Conservation (phyloP, 768 basidiomycete species). For the Symmetrospora coprosmae region DNA sequence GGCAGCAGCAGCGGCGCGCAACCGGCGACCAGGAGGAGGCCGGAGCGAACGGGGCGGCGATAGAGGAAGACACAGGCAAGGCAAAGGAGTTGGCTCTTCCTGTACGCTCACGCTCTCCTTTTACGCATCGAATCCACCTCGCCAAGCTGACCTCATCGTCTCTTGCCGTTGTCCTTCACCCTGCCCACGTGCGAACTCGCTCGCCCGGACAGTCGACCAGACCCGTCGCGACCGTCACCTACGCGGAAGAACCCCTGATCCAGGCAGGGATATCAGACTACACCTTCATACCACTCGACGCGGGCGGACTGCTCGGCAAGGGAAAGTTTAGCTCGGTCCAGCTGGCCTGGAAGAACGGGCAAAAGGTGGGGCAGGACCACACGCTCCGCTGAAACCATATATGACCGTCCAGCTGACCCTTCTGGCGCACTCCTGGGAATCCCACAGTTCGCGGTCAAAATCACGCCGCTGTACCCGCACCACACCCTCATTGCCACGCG, state of each 20-base stretch:
- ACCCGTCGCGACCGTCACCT: neutral
- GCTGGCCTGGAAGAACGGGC: slow-evolving; percentile 36
- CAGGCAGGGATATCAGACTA: slow-evolving; percentile 22
- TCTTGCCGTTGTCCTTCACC: too few relatives aligned
- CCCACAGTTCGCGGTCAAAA: slow-evolving; percentile 40
- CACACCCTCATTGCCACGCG: slow-evolving; percentile 41
- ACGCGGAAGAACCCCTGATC: slow-evolving; percentile 16
- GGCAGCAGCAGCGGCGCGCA: too few relatives aligned
- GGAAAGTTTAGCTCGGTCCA: slow-evolving; percentile 41
- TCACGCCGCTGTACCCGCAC: slow-evolving; percentile 41
- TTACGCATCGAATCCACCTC: too few relatives aligned
- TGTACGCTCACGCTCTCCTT: neutral
- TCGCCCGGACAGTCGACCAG: neutral
- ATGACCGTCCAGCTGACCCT: neutral
- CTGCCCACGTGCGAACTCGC: too few relatives aligned
- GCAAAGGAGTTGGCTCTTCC: neutral
- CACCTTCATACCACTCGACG: slow-evolving; percentile 20
- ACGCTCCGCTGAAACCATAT: neutral
- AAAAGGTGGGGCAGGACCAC: slow-evolving; percentile 32
- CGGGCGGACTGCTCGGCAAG: slow-evolving; percentile 34
- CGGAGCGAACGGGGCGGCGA: neutral
- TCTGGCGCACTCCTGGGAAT: neutral
- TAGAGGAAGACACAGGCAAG: neutral
- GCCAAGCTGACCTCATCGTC: too few relatives aligned
- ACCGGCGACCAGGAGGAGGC: neutral